Evolutionary conservation across 257 asterid species (phyloP), one percentile per base, ranked within the genome.

Genomic region (Fraxinus anomala): DNA sequence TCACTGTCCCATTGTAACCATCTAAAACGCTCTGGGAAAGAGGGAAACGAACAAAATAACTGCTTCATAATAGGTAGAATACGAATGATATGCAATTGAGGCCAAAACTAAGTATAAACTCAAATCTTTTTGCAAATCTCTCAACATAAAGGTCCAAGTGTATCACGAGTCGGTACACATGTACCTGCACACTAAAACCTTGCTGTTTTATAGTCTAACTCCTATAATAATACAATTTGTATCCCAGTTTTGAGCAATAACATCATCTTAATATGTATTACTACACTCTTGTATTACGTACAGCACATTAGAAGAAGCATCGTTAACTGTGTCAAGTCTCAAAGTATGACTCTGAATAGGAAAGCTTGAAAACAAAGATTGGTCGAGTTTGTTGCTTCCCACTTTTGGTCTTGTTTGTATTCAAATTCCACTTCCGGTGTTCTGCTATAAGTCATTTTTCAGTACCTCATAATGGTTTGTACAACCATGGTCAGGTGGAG

Each of bases 1-100:
- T 96, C 79, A 96, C 98, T 12, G 99, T 96, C 85, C 98, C 97
- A 78, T 96, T 96, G 89, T 96, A 96, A 74, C 98, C 99, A 44
- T 93, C 98, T 80, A 96, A 87, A 80, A 96, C 97, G 33, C 98
- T 96, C 98, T 96, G 85, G 70, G 72, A 77, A 81, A 73, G 34
- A 42, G 72, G 67, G 70, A 37, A 73, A 75, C 31, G 40, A 42
- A 73, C 74, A 71, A 9, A 40, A 40, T 75, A 17, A 73, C 73
- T 28, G 72, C 40, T 47, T 40, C 73, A 73, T n/a, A 42, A 39
- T 26, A 39, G 37, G 39, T 33, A 72, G 28, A 76, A 70, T 49
- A 73, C 21, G 56, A 77, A 73, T 68, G 13, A 70, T 70, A 76
- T 10, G 63, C 16, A n/a, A 34, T 30, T 47, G 36, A n/a, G 10